A percentile compares a stretch with the other conserved stretches of the same genome.
Conservation (phyloP, 352 stramenopile genomes). For the Phytophthora sp. region DNA sequence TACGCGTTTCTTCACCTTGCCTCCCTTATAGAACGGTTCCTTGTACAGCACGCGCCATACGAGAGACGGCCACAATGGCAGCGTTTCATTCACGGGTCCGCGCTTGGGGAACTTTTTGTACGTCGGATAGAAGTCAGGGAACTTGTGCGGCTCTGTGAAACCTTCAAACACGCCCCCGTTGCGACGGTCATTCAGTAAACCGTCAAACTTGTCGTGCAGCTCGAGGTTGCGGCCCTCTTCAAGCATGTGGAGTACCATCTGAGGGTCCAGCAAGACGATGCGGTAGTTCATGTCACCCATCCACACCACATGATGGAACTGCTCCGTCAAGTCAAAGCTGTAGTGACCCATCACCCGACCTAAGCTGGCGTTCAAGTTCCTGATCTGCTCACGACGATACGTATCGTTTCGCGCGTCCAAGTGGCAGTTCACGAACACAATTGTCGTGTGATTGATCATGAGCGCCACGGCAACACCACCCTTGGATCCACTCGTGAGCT, state of each 20-base stretch:
- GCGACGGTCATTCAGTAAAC: constrained; percentile 77
- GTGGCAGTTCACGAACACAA: constrained; percentile 89
- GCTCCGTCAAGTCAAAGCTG: constrained; percentile 84
- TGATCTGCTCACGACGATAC: constrained; percentile 85
- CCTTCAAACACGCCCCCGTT: constrained; percentile 81
- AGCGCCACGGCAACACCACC: constrained; percentile 80
- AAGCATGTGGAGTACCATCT: constrained; percentile 85
- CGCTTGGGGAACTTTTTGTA: constrained; percentile 90
- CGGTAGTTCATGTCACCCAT: constrained; percentile 92
- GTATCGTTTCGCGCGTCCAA: constrained; percentile 82
- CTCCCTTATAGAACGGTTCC: constrained; percentile 90
- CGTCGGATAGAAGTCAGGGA: constrained; percentile 89
- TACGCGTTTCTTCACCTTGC: constrained; percentile 90
- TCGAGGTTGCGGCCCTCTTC: constrained; percentile 74
- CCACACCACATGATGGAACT: constrained; percentile 92
- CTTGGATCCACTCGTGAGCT: constrained; percentile 80
- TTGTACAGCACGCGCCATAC: constrained; percentile 88
- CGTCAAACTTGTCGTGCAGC: constrained; percentile 87
- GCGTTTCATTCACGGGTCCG: constrained; percentile 61
- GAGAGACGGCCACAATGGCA: constrained; percentile 70
- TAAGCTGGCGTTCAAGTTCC: constrained; percentile 77
- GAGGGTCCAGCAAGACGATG: constrained; percentile 75
- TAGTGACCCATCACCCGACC: constrained; percentile 81
- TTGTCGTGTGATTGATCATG: constrained; percentile 74
- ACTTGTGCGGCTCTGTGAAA: constrained; percentile 85